phyloP scores from a whole-genome alignment of 495 filamentous ascomycete species.

The Penicillium coffeae region DNA sequence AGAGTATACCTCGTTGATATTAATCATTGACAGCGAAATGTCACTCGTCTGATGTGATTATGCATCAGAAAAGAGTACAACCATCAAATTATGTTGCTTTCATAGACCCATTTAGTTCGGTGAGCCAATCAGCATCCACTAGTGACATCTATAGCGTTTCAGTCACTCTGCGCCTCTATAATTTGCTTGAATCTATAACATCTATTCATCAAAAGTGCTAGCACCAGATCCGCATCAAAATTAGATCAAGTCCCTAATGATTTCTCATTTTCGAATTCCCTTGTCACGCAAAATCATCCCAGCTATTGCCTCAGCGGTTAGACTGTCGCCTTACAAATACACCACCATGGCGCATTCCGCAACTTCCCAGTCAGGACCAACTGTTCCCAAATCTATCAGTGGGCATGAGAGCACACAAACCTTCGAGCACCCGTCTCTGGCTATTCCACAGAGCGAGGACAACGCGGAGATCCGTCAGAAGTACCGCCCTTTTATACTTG shows the following conservation, averaged over 20 bases:
- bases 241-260: slow-evolving; percentile 1
- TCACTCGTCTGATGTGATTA: too few relatives aligned
- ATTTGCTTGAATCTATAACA: slow-evolving; percentile 4
- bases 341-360: slow-evolving; percentile 6
- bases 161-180: too few relatives aligned
- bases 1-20: too few relatives aligned
- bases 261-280: slow-evolving; percentile 5
- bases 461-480: slow-evolving; percentile 40
- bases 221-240: slow-evolving; percentile 1
- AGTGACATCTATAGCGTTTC: slow-evolving; percentile 21
- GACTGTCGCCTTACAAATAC: slow-evolving; percentile 7
- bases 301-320: slow-evolving; percentile 1
- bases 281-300: slow-evolving; percentile 7
- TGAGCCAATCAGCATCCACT: slow-evolving; percentile 19
- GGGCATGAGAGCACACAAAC: background rate
- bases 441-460: slow-evolving; percentile 45
- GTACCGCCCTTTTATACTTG: slow-evolving; percentile 58
- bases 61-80: too few relatives aligned
- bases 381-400: slow-evolving; percentile 1
- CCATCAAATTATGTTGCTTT: too few relatives aligned
- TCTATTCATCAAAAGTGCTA: slow-evolving; percentile 1
- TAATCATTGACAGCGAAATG: too few relatives aligned
- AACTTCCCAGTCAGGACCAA: slow-evolving; percentile 1
- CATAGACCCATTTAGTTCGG: too few relatives aligned
- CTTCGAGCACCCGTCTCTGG: slow-evolving; percentile 29